Percentiles rank a stretch among this genome's conserved stretches.
Evolutionary conservation across 1,139 yeast species (phyloP).

Genomic region (Taiozyma sp.): DNA sequence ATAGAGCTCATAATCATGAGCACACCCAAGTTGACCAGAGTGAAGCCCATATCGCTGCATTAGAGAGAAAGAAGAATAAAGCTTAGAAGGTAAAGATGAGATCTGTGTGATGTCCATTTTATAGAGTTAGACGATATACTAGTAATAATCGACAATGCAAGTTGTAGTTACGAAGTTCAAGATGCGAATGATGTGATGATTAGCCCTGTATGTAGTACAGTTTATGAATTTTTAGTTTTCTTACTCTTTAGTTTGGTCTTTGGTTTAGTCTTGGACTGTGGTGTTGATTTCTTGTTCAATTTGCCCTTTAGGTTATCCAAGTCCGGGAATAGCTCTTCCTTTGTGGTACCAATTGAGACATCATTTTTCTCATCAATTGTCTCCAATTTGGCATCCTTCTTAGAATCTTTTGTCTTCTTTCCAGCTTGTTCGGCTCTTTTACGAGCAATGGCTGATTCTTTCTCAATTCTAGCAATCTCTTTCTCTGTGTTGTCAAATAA

Average conservation of each 20-base stretch:
- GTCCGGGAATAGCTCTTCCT: constrained; percentile 13
- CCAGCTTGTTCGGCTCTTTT: constrained; percentile 32
- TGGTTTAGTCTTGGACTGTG: neutral
- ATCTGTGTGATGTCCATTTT: neutral
- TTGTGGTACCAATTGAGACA: constrained; percentile 1
- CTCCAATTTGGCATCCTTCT: neutral
- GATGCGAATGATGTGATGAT: neutral
- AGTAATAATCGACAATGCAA: neutral
- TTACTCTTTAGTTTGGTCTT: neutral
- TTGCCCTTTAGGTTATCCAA: constrained; percentile 8
- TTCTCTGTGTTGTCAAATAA: constrained; percentile 60
- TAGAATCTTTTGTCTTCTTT: neutral
- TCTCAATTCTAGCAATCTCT: constrained; percentile 56
- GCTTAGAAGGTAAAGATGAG: neutral
- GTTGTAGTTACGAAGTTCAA: neutral
- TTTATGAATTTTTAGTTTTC: neutral
- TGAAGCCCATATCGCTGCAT: constrained; percentile 91
- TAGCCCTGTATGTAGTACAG: neutral
- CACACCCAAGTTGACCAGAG: constrained; percentile 90
- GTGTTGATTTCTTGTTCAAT: neutral
- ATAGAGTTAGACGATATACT: neutral
- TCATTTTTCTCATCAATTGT: neutral
- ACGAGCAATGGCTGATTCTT: constrained; percentile 60
- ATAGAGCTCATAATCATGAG: constrained; percentile 50
- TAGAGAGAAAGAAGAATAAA: constrained; percentile 65